Evolutionary conservation across 352 stramenopile species (phyloP), one percentile per base, ranked within the genome.

Genomic region (Thraustotheca clavata): DNA sequence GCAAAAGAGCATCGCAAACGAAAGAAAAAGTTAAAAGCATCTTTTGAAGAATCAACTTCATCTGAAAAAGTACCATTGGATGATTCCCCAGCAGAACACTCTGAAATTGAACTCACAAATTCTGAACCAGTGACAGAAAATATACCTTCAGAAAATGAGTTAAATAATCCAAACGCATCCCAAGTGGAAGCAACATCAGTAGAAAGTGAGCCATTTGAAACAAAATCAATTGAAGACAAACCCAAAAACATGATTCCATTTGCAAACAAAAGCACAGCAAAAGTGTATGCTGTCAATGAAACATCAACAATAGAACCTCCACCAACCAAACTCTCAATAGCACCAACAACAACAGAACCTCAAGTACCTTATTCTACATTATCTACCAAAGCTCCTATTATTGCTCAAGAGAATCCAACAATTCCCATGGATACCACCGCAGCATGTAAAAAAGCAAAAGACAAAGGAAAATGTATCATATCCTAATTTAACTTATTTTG

Each of bases 401-500:
- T n/a, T n/a, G n/a, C n/a, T n/a, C n/a, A n/a, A n/a, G n/a, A n/a
- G n/a, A n/a, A n/a, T n/a, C n/a, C n/a, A n/a, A n/a, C n/a, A n/a
- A n/a, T n/a, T n/a, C n/a, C 43, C 6, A 14, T 52, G 11, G 43
- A 52, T 18, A 24, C 54, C 36, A 46, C 26, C 55, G 24, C 40
- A 29, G 20, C 32, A 26, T n/a, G 16, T 32, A 16, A 43, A 34
- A 50, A 65, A 24, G 57, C 20, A 29, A 48, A 52, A 31, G 20
- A 18, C 14, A 49, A 50, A 35, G 36, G 47, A 26, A 65, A 65
- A 33, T 65, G 57, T n/a, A 33, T 65, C 57, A 29, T 65, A 11
- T 54, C 36, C n/a, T 65, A 54, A 52, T 18, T n/a, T 52, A 52
- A 52, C 43, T 52, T 52, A 52, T 52, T 52, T 20, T 31, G 9